Percentiles rank a stretch among this genome's conserved stretches.
phyloP scores from a whole-genome alignment of 345 rosid genomes.

The Arabidopsis arenosa region DNA sequence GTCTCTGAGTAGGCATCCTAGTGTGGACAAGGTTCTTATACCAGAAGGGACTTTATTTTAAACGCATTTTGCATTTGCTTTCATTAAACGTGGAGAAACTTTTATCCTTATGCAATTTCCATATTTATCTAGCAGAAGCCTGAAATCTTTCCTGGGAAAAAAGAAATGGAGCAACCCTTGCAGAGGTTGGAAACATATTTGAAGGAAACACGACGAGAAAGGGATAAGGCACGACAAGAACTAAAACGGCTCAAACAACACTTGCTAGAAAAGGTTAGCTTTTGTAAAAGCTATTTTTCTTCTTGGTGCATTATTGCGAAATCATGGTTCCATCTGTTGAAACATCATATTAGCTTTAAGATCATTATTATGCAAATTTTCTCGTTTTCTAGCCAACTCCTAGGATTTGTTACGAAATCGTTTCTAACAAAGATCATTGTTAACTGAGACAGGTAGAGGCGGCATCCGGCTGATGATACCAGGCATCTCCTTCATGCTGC shows the following conservation, averaged over 20 bases:
- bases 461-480: constrained; percentile 97
- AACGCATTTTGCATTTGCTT: constrained; percentile 2
- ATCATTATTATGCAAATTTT: too few relatives aligned
- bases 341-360: not conserved
- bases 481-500: constrained; percentile 86
- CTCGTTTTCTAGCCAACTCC: too few relatives aligned
- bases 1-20: constrained; percentile 21
- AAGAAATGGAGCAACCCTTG: constrained; percentile 65
- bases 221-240: constrained; percentile 76
- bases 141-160: constrained; percentile 54
- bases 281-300: constrained; percentile 2
- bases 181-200: constrained; percentile 65
- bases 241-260: constrained; percentile 87
- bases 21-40: constrained; percentile 38
- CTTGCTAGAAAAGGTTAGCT: constrained; percentile 79
- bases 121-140: constrained; percentile 44
- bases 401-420: too few relatives aligned
- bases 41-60: constrained; percentile 5
- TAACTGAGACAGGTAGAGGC: constrained; percentile 74
- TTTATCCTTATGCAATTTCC: constrained; percentile 7
- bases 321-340: not conserved
- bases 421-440: constrained; percentile 87
- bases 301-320: not conserved
- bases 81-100: not conserved
- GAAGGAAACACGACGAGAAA: constrained; percentile 61